Base-by-base conservation (phyloP, 345 rosid species). In the Bretschneidera sinensis region DNA sequence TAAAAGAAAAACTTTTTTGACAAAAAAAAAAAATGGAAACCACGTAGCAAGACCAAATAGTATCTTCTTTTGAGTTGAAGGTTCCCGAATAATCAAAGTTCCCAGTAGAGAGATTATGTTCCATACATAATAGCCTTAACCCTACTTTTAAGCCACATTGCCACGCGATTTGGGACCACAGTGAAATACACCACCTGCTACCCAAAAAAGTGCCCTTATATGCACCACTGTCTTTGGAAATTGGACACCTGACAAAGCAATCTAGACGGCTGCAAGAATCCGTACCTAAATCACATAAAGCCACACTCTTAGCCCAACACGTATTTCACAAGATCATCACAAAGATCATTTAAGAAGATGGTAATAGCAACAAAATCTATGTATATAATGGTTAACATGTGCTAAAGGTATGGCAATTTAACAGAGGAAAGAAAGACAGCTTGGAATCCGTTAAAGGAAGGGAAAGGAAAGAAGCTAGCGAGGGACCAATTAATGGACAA, bases 321-420 rank as follows among this genome's bases (percentile, higher is more conserved):
- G 71, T 76, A 70, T 59, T 24, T 6, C 11, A 18, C 20, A n/a
- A 31, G 22, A 5, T 21, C 9, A 25, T 13, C 0, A 64, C 24
- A 9, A 15, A 39, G 24, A 4, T 16, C 20, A 25, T 34, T 23
- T n/a, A n/a, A n/a, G n/a, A 20, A 68, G 33, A 33, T 10, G 43
- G 21, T 24, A 68, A 51, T 68, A 58, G 66, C 62, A 64, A 70
- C n/a, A n/a, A n/a, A n/a, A n/a, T n/a, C n/a, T n/a, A n/a, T n/a
- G 50, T 63, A 48, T 63, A n/a, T 2, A 55, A 68, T 74, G 79
- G 69, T 17, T 52, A 55, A 54, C 86, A 82, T 82, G 87, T 84
- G 94, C 84, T 52, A 71, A 74, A 79, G 76, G 85, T 64, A 61
- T 50, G 61, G 69, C 28, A 59, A 47, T 51, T 60, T 56, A 53